Percentiles rank a stretch among this genome's conserved stretches.
Evolutionary conservation across 2,329 filamentous ascomycete genomes (phyloP).

Genomic region (Raffaelea arxii): DNA sequence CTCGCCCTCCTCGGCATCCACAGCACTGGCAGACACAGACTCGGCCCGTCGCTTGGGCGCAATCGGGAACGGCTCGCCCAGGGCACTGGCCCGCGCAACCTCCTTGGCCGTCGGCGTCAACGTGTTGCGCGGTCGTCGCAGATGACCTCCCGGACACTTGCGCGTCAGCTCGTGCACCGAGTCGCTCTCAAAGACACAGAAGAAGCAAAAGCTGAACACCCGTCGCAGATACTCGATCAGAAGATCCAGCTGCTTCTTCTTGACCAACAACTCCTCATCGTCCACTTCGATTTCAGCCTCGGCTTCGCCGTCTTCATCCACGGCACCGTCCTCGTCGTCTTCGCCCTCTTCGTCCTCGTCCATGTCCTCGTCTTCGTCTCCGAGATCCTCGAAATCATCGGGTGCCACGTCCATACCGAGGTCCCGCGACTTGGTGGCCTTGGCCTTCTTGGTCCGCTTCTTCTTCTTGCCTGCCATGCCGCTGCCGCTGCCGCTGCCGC

Average conservation of each 20-base stretch:
- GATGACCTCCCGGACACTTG: conserved; percentile 95
- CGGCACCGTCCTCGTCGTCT: conserved; percentile 64
- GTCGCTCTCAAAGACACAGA: conserved; percentile 97
- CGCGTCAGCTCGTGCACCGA: conserved; percentile 91
- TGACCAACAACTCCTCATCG: conserved; percentile 77
- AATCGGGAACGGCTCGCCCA: conserved; percentile 75
- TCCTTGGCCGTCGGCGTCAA: conserved; percentile 74
- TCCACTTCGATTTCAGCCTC: conserved; percentile 75
- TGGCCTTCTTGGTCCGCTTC: conserved; percentile 42
- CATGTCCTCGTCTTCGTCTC: conserved; percentile 52
- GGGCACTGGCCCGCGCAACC: conserved; percentile 75
- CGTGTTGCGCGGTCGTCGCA: conserved; percentile 80
- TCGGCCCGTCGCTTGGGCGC: conserved; percentile 63
- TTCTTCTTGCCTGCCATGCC: conserved; percentile 20
- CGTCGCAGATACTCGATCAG: conserved; percentile 93
- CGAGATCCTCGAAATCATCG: conserved; percentile 41
- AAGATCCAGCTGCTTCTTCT: conserved; percentile 95
- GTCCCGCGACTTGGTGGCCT: conserved; percentile 51
- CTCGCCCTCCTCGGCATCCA: conserved; percentile 52
- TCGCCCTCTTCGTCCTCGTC: conserved; percentile 59
- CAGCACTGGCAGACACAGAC: neutral
- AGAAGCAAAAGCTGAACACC: conserved; percentile 99
- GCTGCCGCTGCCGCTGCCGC: neutral
- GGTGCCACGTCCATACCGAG: conserved; percentile 51
- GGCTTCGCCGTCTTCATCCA: conserved; percentile 75